phyloP scores from a whole-genome alignment of 129 eudicot genomes.

The Flaveria sonorensis region DNA sequence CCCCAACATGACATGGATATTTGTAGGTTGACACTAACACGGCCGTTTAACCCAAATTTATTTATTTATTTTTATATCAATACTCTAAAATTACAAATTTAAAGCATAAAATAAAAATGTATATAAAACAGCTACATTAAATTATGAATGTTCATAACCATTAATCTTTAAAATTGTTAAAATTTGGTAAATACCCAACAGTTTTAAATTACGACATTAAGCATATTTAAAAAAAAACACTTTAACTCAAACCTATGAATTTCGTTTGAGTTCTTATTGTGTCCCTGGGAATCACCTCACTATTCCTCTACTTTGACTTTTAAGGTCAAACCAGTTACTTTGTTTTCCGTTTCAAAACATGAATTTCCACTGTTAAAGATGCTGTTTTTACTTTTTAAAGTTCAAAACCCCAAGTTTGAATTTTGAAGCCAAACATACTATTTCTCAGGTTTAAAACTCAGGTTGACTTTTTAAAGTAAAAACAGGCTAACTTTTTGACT shows the following conservation, averaged over 20 bases:
- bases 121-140: neutral
- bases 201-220: neutral
- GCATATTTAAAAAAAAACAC: no score
- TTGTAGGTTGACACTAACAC: neutral
- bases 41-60: neutral
- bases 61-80: neutral
- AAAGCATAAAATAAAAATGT: neutral
- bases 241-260: no score
- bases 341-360: neutral
- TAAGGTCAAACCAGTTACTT: neutral
- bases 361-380: neutral
- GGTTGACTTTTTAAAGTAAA: slow-evolving; percentile 17
- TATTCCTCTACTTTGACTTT: slow-evolving; percentile 1
- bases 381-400: neutral
- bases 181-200: neutral
- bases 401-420: neutral
- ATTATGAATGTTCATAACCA: neutral
- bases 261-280: neutral
- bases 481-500: neutral
- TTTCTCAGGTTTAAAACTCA: neutral
- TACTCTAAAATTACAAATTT: neutral
- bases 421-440: neutral
- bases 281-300: neutral
- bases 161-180: neutral
- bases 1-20: neutral